Evolutionary conservation across 306 rosid genomes (phyloP), one percentile per base, ranked within the genome.

Genomic region (Vicia sativa): DNA sequence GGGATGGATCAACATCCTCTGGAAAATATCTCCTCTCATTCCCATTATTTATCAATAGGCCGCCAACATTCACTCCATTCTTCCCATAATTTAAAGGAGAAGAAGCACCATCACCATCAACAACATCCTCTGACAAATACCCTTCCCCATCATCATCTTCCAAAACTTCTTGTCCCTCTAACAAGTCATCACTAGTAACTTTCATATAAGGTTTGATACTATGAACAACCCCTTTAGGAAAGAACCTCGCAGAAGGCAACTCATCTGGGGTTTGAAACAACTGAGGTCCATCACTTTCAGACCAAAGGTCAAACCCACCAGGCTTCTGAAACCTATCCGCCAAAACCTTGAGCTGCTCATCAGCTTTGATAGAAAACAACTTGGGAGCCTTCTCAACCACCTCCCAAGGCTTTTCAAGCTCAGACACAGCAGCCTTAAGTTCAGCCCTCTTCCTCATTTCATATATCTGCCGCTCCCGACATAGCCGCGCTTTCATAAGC

Each of bases 391-490:
- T 85, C 81, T 87, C 88, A 18, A 93, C 90, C 21, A 80, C 80
- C 77, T 90, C 99, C 99, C 97, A 93, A 0, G 99, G 99, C 67
- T 91, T 66, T 80, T 93, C 99, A 28, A 93, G 88, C 72, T 93
- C 96, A 11, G 95, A 86, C 9, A 87, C 91, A 1, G 99, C 96
- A 10, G 96, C 95, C 70, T 84, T 82, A 26, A 90, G 88, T 80
- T 93, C 97, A 9, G 96, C 96, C 64, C 97, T 74, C 85, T 93
- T 90, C 57, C 99, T 86, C 99, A 93, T 93, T 87, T 93, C 99
- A 48, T 90, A 90, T 4, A 93, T 88, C 77, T 93, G 97, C 52
- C 97, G 85, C 77, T 93, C 96, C 8, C 97, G 95, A 57, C 77
- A 54, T 13, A 93, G 82, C 10, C 97, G 68, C 4, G 99, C 99